These are phyloP conservation scores for Penicillium manginii DNA, from an alignment of 495 filamentous ascomycete genomes.

Conservation along the genomic window DNA sequence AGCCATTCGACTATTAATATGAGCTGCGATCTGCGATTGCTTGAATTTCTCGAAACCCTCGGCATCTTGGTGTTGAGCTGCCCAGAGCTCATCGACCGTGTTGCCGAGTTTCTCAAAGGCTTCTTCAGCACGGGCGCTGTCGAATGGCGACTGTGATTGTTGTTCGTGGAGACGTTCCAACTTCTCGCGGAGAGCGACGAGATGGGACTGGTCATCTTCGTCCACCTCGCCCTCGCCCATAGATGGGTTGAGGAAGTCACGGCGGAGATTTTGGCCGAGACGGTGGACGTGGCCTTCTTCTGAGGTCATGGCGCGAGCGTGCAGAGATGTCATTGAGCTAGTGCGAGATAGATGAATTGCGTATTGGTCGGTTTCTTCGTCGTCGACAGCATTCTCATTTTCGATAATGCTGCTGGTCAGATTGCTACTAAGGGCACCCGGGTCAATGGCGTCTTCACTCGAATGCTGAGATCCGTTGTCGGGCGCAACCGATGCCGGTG, in stretches of 20 bases:
- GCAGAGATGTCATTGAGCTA: conserved; percentile 78
- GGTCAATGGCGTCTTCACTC: conserved; percentile 40
- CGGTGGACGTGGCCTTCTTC: conserved; percentile 92
- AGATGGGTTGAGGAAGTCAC: conserved; percentile 61
- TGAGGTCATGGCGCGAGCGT: conserved; percentile 74
- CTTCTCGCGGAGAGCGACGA: conserved; percentile 59
- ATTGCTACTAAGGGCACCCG: conserved; percentile 36
- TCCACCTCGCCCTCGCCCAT: conserved; percentile 34
- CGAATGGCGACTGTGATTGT: conserved; percentile 57
- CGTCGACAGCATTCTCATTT: conserved; percentile 47
- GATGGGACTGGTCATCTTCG: conserved; percentile 58
- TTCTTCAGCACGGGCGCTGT: conserved; percentile 57
- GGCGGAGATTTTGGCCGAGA: conserved; percentile 78
- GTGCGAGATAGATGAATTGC: conserved; percentile 62
- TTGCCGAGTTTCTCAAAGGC: conserved; percentile 63
- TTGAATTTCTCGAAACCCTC: conserved; percentile 66
- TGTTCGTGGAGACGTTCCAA: conserved; percentile 66
- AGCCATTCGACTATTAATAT: conserved; percentile 53
- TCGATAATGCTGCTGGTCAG: conserved; percentile 39
- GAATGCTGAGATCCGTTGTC: conserved; percentile 48
- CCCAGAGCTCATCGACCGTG: conserved; percentile 56
- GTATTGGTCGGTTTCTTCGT: conserved; percentile 54
- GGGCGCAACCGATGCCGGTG: conserved; percentile 23
- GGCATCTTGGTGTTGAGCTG: conserved; percentile 58
- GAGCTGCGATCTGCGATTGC: conserved; percentile 68